Evolutionary conservation across 495 filamentous ascomycete genomes (phyloP).

Genomic region (Penicillium dipodomyicola): DNA sequence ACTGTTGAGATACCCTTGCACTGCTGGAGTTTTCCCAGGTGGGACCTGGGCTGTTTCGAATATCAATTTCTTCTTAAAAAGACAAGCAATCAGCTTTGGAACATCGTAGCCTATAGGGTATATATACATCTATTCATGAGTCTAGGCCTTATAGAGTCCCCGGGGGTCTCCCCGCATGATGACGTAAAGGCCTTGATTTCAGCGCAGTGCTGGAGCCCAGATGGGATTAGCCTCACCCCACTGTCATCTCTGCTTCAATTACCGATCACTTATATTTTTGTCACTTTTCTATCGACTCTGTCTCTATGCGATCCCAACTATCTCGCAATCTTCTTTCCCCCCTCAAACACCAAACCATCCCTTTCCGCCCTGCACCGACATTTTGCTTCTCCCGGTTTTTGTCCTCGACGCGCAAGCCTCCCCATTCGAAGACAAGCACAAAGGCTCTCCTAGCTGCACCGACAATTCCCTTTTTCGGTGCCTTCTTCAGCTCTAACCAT

Average conservation of each 20-base stretch:
- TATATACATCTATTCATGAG: not conserved
- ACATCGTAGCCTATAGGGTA: no score
- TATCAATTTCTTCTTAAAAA: not conserved
- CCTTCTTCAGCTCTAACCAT: conserved; percentile 67
- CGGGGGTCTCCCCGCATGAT: conserved; percentile 24
- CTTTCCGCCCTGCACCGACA: conserved; percentile 32
- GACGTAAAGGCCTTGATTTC: conserved; percentile 22
- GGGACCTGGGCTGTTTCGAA: not conserved
- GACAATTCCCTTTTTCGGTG: conserved; percentile 71
- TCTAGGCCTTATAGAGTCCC: conserved; percentile 4
- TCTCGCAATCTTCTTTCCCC: conserved; percentile 48
- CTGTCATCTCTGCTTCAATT: not conserved
- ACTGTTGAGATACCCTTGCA: conserved; percentile 13
- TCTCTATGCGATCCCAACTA: conserved; percentile 29
- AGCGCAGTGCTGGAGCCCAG: not conserved
- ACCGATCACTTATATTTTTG: not conserved
- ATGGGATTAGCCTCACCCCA: conserved; percentile 9
- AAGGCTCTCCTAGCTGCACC: conserved; percentile 58
- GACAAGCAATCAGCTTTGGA: no score
- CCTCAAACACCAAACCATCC: conserved; percentile 22
- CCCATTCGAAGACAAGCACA: conserved; percentile 36
- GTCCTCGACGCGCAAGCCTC: conserved; percentile 25
- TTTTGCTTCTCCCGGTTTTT: conserved; percentile 22
- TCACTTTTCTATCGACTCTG: not conserved
- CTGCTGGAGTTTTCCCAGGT: conserved; percentile 11